Evolutionary conservation across 1,284 basidiomycete species (phyloP).

Genomic region (Polyporus tsugae): DNA sequence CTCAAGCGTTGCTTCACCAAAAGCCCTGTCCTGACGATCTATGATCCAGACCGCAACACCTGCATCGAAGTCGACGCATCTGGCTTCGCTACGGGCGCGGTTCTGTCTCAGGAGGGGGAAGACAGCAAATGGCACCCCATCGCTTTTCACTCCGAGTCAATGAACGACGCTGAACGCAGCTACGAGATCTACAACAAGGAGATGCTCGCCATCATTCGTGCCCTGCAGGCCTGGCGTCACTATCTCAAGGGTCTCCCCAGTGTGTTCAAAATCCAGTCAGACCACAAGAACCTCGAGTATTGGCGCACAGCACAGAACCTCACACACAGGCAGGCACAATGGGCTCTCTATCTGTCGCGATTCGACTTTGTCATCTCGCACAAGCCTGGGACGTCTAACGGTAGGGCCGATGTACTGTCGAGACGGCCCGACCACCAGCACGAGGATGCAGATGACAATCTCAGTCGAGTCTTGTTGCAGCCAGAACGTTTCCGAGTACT

Average conservation of each 20-base stretch:
- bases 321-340: slow-evolving; percentile 49
- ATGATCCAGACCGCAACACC: not conserved
- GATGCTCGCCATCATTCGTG: slow-evolving; percentile 43
- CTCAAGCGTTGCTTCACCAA: slow-evolving; percentile 5
- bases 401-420: slow-evolving; percentile 50
- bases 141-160: slow-evolving; percentile 5
- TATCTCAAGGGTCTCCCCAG: slow-evolving; percentile 37
- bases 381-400: slow-evolving; percentile 42
- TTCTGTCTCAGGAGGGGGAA: no score
- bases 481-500: slow-evolving; percentile 6
- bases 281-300: slow-evolving; percentile 55
- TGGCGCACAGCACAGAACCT: slow-evolving; percentile 47
- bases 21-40: not conserved
- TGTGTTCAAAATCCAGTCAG: slow-evolving; percentile 37
- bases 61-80: not conserved
- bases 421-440: slow-evolving; percentile 44
- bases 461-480: slow-evolving; percentile 36
- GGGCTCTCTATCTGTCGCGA: slow-evolving; percentile 45
- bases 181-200: slow-evolving; percentile 50
- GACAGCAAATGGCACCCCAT: no score
- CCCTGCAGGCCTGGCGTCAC: slow-evolving; percentile 44
- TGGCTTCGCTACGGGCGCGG: no score
- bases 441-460: slow-evolving; percentile 24
- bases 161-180: slow-evolving; percentile 34
- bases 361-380: slow-evolving; percentile 42